Base-by-base conservation (phyloP, 371 early-diverging fungal genomes). In the Parasitella parasitica region DNA sequence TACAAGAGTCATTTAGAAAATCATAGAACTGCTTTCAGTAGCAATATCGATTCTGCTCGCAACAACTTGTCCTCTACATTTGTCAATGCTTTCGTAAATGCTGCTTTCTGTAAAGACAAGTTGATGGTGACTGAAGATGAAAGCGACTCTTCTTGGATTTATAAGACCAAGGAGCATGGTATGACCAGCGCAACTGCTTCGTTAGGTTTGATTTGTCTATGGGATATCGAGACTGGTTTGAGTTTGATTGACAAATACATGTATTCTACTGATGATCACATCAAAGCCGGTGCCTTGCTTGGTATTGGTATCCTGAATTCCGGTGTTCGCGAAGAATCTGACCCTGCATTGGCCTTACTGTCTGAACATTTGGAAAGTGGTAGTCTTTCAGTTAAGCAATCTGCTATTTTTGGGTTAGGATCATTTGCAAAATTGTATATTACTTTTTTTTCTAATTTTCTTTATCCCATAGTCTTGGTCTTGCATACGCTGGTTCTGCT, bases 71-170 rank as follows among this genome's bases (percentile, higher is more conserved):
- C 99, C 0, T 92, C 96, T 27, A 94, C 96, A 4, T 96, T 97
- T 83, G 98, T 98, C 36, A 98, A 98, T 71, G 98, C 95, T 0
- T 97, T 98, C 82, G 95, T 98, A 53, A 98, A 98, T 70, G 95
- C 93, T 36, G 98, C 96, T 8, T 98, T 96, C 73, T 91, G 95
- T 50, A 89, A 80, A 20, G 99, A 98, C 69, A 97, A 95, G 80
- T 86, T 98, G 49, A 83, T 89, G 46, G 82, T 84, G 8, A 82
- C 86, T 34, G 91, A 88, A 32, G 93, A 95, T n/a, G 82, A 82
- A 9, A 80, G 79, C 27, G 86, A 84, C 58, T 77, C 76, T 41
- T 77, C 80, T 38, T 97, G 97, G 97, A 93, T 98, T 56, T 95
- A 92, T 83, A 97, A 97, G 82, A 97, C 96, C 81, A 97, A 97